phyloP scores from a whole-genome alignment of 768 basidiomycete species.

The Lactarius hatsudake region DNA sequence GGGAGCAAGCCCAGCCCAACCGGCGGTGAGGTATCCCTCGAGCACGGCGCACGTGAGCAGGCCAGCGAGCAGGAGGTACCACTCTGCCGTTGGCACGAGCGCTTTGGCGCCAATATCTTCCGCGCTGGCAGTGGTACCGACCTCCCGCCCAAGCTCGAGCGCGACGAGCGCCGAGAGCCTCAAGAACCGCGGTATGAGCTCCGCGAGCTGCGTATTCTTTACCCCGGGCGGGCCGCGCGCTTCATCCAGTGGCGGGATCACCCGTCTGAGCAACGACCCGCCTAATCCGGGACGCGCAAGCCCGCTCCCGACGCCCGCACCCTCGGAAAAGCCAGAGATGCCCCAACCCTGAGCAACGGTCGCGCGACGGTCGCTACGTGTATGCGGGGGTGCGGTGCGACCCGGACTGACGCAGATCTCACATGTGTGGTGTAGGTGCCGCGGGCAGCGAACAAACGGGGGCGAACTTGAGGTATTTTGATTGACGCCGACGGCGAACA shows the following conservation, averaged over 20 bases:
- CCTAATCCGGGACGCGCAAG: conserved; percentile 52
- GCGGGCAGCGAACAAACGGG: conserved; percentile 62
- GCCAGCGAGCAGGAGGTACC: conserved; percentile 78
- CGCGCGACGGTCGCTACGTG: conserved; percentile 16
- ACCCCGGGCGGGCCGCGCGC: conserved; percentile 39
- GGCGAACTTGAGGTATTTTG: conserved; percentile 61
- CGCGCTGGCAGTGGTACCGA: conserved; percentile 30
- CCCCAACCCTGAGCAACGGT: conserved; percentile 41
- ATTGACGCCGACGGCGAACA: conserved; percentile 63
- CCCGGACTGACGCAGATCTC: conserved; percentile 74
- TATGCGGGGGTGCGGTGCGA: conserved; percentile 31
- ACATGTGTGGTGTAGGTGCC: conserved; percentile 70
- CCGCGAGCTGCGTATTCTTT: conserved; percentile 62
- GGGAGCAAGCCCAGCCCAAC: conserved; percentile 72
- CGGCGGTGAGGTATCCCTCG: conserved; percentile 80
- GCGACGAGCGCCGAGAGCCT: conserved; percentile 76
- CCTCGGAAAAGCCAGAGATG: conserved; percentile 73
- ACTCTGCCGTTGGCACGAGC: conserved; percentile 66
- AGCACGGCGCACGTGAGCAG: conserved; percentile 79
- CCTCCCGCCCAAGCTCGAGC: conserved; percentile 71
- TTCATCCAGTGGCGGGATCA: conserved; percentile 8
- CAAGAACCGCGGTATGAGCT: conserved; percentile 68
- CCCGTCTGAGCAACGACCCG: conserved; percentile 61
- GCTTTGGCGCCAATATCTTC: conserved; percentile 37
- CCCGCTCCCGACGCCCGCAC: conserved; percentile 70